Conservation (phyloP, 805 yeast genomes). For the Schwanniomyces pseudopolymorphus region DNA sequence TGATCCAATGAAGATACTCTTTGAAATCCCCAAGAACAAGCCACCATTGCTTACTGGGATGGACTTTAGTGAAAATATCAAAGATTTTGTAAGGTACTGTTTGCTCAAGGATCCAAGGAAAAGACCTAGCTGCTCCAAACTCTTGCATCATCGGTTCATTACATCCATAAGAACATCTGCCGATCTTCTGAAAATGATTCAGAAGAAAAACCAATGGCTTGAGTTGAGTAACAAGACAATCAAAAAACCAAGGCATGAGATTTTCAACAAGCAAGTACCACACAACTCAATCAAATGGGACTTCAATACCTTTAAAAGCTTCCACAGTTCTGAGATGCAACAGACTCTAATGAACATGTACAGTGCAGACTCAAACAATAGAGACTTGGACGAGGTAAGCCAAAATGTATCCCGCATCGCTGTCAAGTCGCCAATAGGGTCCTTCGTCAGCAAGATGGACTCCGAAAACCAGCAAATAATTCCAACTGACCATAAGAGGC, state of each 20-base stretch:
- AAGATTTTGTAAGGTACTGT: constrained; percentile 66
- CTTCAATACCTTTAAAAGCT: constrained; percentile 13
- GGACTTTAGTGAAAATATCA: constrained; percentile 49
- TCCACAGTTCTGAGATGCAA: constrained; percentile 8
- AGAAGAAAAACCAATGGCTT: constrained; percentile 38
- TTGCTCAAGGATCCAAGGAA: constrained; percentile 61
- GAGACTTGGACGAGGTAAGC: not conserved
- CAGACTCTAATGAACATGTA: constrained; percentile 7
- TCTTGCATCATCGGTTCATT: constrained; percentile 57
- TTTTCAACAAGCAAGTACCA: constrained; percentile 3
- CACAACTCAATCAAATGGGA: constrained; percentile 13
- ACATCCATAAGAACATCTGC: constrained; percentile 32
- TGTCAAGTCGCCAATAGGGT: constrained; percentile 3
- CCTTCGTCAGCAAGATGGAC: not conserved
- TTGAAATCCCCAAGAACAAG: constrained; percentile 62
- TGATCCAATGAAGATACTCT: constrained; percentile 76
- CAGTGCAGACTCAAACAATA: not conserved
- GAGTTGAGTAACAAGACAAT: constrained; percentile 14
- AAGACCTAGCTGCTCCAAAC: constrained; percentile 60
- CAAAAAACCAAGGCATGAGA: constrained; percentile 8
- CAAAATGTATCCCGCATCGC: constrained; percentile 3
- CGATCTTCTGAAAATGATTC: constrained; percentile 36
- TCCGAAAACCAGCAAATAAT: not conserved
- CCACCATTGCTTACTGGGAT: constrained; percentile 59
- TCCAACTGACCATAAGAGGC: not conserved